These are phyloP conservation scores for Piper longum DNA, from an alignment of 164 flowering plant species.

Conservation along the genomic window DNA sequence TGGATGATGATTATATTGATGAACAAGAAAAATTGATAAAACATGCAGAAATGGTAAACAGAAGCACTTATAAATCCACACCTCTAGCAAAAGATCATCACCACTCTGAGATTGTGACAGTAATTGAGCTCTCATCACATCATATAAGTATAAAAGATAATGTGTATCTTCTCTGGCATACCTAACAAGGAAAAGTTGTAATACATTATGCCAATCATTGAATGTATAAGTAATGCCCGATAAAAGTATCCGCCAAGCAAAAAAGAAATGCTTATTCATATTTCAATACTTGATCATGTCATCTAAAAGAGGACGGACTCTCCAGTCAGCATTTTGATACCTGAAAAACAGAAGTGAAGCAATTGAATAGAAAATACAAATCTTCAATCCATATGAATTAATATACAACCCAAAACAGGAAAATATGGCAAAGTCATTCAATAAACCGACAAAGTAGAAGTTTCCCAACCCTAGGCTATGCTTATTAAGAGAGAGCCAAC, in stretches of 20 bases:
- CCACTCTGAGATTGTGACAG: conserved; percentile 17
- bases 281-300: conserved; percentile 65
- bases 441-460: no score
- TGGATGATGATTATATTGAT: neutral
- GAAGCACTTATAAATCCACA: neutral
- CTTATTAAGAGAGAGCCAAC: no score
- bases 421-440: neutral
- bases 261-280: neutral
- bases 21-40: neutral
- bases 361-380: neutral
- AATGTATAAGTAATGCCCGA: neutral
- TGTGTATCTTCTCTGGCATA: conserved; percentile 98
- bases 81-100: conserved; percentile 64
- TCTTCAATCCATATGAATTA: neutral
- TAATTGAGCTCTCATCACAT: conserved; percentile 53
- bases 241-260: neutral
- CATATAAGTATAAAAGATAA: conserved; percentile 77
- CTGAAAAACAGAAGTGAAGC: conserved; percentile 23
- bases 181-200: conserved; percentile 20
- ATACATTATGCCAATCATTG: neutral
- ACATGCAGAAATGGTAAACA: neutral
- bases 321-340: conserved; percentile 99
- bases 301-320: conserved; percentile 76
- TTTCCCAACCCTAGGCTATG: no score
- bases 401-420: neutral